Evolutionary conservation across 225 moss, liverwort and hornwort species (phyloP), one percentile per base, ranked within the genome.

Genomic region (Thuidium tamariscinum): DNA sequence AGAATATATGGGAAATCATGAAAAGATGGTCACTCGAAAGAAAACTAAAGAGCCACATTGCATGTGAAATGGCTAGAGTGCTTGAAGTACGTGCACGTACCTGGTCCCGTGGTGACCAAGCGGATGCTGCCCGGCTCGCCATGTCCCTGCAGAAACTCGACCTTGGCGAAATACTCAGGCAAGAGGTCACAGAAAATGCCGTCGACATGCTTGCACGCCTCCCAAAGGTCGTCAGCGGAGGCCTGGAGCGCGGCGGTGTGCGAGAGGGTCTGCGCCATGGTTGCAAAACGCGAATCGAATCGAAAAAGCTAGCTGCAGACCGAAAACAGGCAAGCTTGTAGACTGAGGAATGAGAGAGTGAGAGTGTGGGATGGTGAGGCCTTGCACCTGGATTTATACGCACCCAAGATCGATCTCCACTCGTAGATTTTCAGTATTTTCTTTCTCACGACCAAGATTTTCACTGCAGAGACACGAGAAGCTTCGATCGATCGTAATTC

Each of bases 101-200:
- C 86, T 59, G 86, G 69, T n/a, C 89, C 86, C 63, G 77, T 80
- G 49, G 83, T 88, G 81, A 90, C 36, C 23, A 71, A 36, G 19
- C 88, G 90, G 65, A 92, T 67, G 84, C 84, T 88, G 59, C 92
- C 88, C 44, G 84, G 82, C 72, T 81, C 78, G 81, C 88, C 92
- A 15, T 61, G 81, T 30, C 88, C 90, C 36, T 90, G 70, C 26
- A 84, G 51, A 30, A 61, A 83, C 77, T 88, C 78, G 41, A 41
- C 29, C 81, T 88, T 65, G 69, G n/a, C 72, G 23, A 92, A 90
- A 16, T n/a, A 81, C 32, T 88, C 71, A 0, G 88, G 90, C 90
- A 90, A 39, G 57, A 86, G 36, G 64, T 60, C 65, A 41, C 83
- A 77, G 32, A 90, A 26, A 56, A 86, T 76, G 56, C 51, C 41